A percentile compares a stretch with the other conserved stretches of the same genome.
phyloP scores from a whole-genome alignment of 1,139 yeast species.

The Geotrichum carabidarum region DNA sequence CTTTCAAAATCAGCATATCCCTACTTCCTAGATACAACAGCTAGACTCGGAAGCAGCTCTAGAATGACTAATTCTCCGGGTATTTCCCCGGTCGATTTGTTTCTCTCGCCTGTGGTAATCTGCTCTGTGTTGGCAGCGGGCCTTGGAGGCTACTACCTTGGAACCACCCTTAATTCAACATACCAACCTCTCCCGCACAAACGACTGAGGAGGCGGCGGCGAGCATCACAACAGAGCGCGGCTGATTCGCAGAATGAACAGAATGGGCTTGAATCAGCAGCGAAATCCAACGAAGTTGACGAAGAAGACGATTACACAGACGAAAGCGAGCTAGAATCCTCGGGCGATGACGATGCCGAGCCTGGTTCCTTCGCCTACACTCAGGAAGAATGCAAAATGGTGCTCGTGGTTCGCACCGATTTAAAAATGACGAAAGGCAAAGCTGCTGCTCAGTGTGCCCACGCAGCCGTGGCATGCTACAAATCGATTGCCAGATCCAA shows the following conservation, averaged over 20 bases:
- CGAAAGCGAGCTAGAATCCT: conserved; percentile 13
- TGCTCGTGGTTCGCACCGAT: conserved; percentile 81
- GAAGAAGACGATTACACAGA: conserved; percentile 22
- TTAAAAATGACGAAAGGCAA: conserved; percentile 92
- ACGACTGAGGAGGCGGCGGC: conserved; percentile 6
- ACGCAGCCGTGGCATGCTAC: conserved; percentile 91
- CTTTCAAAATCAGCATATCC: not conserved
- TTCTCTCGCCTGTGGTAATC: conserved; percentile 17
- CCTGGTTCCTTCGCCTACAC: conserved; percentile 37
- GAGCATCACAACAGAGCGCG: conserved; percentile 2
- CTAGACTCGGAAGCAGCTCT: not conserved
- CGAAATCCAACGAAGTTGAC: conserved; percentile 2
- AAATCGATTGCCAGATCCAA: conserved; percentile 52
- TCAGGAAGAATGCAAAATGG: conserved; percentile 80
- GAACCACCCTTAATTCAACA: conserved; percentile 13
- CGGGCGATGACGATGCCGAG: conserved; percentile 17
- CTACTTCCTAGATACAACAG: not conserved
- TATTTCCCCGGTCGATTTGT: conserved; percentile 17
- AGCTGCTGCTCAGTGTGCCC: conserved; percentile 95
- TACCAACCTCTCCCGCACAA: conserved; percentile 4
- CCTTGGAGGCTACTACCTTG: conserved; percentile 24
- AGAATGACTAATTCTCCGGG: conserved; percentile 10
- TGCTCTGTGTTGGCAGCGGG: conserved; percentile 21
- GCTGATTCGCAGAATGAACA: conserved; percentile 6
- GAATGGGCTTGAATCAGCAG: not conserved